Evolutionary conservation across 371 early-diverging fungal genomes (phyloP).

Genomic region (Mortierella sp.): DNA sequence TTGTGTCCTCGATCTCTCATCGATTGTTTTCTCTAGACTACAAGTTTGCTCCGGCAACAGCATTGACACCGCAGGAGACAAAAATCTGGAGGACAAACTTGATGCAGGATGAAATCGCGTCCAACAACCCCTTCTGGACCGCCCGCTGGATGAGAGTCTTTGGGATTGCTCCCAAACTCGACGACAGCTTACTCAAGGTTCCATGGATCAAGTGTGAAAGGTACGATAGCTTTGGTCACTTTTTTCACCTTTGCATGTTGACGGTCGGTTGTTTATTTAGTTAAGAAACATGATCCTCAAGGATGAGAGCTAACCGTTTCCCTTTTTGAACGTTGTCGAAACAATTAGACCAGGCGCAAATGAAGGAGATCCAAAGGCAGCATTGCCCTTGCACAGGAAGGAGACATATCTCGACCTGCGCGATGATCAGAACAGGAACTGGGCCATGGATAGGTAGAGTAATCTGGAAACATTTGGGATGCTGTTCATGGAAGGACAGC

Average conservation of each 20-base stretch:
- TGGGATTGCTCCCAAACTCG: conserved; percentile 46
- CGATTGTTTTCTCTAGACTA: conserved; percentile 26
- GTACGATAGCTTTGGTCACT: conserved; percentile 5
- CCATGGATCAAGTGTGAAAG: conserved; percentile 58
- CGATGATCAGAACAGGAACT: conserved; percentile 52
- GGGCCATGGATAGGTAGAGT: conserved; percentile 55
- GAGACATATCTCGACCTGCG: conserved; percentile 54
- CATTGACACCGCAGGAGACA: conserved; percentile 41
- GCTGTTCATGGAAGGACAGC: background rate
- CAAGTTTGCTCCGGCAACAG: conserved; percentile 48
- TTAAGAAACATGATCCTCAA: background rate
- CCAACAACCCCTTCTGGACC: conserved; percentile 55
- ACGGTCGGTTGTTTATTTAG: background rate
- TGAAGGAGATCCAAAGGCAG: conserved; percentile 37
- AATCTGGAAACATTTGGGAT: background rate
- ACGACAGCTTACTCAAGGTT: conserved; percentile 55
- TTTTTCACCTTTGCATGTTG: background rate
- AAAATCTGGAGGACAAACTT: conserved; percentile 44
- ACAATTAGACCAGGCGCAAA: conserved; percentile 19
- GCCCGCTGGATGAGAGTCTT: conserved; percentile 57
- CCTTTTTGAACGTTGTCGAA: background rate
- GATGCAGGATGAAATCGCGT: conserved; percentile 54
- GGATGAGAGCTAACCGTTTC: background rate
- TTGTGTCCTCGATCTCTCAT: background rate
- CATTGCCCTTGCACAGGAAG: conserved; percentile 41